Conservation (phyloP, 1,139 yeast genomes). For the Candida buenavistaensis region DNA sequence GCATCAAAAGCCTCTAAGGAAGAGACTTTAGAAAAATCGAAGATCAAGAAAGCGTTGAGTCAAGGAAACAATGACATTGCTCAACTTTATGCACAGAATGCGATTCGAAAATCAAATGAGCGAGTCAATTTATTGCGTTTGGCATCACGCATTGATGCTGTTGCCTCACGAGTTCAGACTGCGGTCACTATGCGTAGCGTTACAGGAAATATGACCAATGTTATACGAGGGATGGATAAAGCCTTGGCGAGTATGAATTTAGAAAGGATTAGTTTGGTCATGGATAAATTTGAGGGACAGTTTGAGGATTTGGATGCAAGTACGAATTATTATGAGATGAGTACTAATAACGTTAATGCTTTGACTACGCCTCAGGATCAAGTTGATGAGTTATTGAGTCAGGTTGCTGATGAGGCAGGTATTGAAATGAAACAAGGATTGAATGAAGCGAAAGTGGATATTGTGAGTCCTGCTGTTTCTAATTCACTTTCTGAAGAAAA, state of each 20-base stretch:
- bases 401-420: constrained; percentile 98
- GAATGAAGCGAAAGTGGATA: constrained; percentile 53
- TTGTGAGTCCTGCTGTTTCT: constrained; percentile 43
- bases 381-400: constrained; percentile 87
- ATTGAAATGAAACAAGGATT: constrained; percentile 85
- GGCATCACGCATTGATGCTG: constrained; percentile 92
- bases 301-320: constrained; percentile 96
- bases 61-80: constrained; percentile 94
- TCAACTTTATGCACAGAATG: constrained; percentile 90
- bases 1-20: constrained; percentile 91
- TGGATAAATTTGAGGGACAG: constrained; percentile 96
- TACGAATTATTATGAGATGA: constrained; percentile 88
- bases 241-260: constrained; percentile 96
- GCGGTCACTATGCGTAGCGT: constrained; percentile 97
- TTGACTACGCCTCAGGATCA: constrained; percentile 92
- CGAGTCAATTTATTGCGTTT: constrained; percentile 76
- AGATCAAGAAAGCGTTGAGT: constrained; percentile 82
- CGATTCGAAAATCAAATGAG: constrained; percentile 89
- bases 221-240: constrained; percentile 92
- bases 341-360: constrained; percentile 87
- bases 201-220: constrained; percentile 90
- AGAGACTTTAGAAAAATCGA: constrained; percentile 81
- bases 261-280: constrained; percentile 86
- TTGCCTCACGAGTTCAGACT: constrained; percentile 92
- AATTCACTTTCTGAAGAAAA: constrained; percentile 60